Evolutionary conservation across 2,329 filamentous ascomycete species (phyloP).

Genomic region (Emergomyces pasteurianus): DNA sequence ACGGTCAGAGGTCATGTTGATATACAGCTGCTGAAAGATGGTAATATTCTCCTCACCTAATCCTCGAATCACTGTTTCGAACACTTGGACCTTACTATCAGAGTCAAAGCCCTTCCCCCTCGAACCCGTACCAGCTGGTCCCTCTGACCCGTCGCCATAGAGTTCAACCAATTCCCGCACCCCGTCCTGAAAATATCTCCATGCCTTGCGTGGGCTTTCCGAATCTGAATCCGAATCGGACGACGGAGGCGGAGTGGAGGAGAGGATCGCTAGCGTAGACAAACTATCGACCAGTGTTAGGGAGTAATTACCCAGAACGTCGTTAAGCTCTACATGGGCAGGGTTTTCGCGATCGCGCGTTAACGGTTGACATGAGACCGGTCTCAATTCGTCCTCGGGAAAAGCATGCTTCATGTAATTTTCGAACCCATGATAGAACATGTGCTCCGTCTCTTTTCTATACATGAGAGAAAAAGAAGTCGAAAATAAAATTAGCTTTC

Average conservation of each 20-base stretch:
- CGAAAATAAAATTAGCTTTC: not conserved
- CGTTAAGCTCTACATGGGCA: conserved; percentile 75
- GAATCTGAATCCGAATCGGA: conserved; percentile 27
- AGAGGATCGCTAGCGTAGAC: conserved; percentile 84
- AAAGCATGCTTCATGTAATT: conserved; percentile 93
- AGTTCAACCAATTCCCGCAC: conserved; percentile 62
- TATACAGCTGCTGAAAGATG: not conserved
- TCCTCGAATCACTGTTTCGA: conserved; percentile 92
- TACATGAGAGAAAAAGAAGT: not conserved
- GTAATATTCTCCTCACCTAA: conserved; percentile 25
- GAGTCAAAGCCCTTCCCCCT: conserved; percentile 77
- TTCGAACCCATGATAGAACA: conserved; percentile 95
- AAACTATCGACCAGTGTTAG: conserved; percentile 90
- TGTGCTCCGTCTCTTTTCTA: conserved; percentile 43
- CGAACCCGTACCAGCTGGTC: conserved; percentile 55
- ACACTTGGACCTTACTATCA: conserved; percentile 97
- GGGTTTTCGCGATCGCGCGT: conserved; percentile 73
- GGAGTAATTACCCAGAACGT: conserved; percentile 94
- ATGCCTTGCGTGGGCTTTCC: conserved; percentile 39
- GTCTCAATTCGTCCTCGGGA: conserved; percentile 88
- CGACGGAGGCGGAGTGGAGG: conserved; percentile 52
- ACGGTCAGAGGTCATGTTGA: not conserved
- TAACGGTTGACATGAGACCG: conserved; percentile 71
- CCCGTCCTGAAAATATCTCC: conserved; percentile 67
- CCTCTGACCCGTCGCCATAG: conserved; percentile 73